Evolutionary conservation across 2,329 filamentous ascomycete species (phyloP).

Genomic region (Periconia sp.): DNA sequence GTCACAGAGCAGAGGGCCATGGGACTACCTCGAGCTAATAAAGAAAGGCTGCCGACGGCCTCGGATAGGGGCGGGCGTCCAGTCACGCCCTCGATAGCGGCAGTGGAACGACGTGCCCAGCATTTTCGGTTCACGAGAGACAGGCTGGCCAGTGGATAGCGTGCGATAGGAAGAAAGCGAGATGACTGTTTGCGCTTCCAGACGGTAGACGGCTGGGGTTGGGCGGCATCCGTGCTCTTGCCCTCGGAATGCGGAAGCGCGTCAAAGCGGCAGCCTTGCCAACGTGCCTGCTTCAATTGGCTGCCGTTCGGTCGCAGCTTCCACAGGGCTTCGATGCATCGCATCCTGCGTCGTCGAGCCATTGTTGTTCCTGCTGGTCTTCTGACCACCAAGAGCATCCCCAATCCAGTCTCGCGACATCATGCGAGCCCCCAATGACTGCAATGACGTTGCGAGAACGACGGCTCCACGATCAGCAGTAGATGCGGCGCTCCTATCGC

Average conservation of each 20-base stretch:
- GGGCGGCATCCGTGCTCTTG: not conserved
- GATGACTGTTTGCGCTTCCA: not conserved
- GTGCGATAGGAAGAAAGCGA: conserved; percentile 2
- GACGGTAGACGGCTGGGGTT: too few species aligned
- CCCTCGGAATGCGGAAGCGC: not conserved
- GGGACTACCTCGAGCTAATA: not conserved
- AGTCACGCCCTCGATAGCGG: conserved; percentile 1
- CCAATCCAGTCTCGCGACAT: too few species aligned
- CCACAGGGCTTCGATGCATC: too few species aligned
- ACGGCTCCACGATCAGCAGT: too few species aligned
- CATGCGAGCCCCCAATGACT: too few species aligned
- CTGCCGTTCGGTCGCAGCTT: not conserved
- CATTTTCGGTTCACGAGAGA: not conserved
- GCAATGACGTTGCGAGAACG: too few species aligned
- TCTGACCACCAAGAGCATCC: too few species aligned
- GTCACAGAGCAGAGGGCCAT: conserved; percentile 8
- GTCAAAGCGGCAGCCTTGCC: conserved; percentile 9
- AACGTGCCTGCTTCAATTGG: conserved; percentile 11
- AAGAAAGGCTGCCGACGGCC: not conserved
- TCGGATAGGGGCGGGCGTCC: not conserved
- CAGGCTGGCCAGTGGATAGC: conserved; percentile 6
- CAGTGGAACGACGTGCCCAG: not conserved
- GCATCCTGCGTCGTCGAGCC: too few species aligned
- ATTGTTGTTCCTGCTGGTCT: too few species aligned
- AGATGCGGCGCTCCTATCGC: too few species aligned